Percentiles rank a stretch among this genome's conserved stretches.
Conservation (phyloP, 768 basidiomycete genomes). For the Nidula microcarpa region DNA sequence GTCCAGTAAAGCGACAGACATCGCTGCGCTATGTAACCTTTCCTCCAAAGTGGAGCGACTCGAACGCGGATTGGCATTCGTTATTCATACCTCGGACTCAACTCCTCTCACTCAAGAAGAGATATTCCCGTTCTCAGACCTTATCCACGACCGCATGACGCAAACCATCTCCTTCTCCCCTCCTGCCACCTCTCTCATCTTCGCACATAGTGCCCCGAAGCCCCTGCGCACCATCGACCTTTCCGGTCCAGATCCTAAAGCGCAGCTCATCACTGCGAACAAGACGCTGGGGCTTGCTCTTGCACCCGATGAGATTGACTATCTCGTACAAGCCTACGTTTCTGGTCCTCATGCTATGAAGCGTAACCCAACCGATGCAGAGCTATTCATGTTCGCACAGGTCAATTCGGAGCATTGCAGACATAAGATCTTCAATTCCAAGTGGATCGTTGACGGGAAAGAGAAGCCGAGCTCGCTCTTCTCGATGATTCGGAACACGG, state of each 20-base stretch:
- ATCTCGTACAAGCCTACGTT: slow-evolving; percentile 86
- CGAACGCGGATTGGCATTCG: slow-evolving; percentile 79
- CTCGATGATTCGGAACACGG: slow-evolving; percentile 97
- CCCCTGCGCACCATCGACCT: slow-evolving; percentile 75
- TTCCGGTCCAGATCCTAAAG: slow-evolving; percentile 26
- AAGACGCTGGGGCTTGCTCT: slow-evolving; percentile 86
- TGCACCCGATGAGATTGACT: slow-evolving; percentile 85
- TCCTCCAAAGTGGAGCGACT: slow-evolving; percentile 69
- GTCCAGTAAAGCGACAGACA: slow-evolving; percentile 99
- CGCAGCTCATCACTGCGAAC: slow-evolving; percentile 74
- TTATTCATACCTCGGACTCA: slow-evolving; percentile 46
- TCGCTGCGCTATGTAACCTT: slow-evolving; percentile 83
- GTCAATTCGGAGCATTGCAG: slow-evolving; percentile 99
- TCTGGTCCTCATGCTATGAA: slow-evolving; percentile 62
- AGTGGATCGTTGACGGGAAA: slow-evolving; percentile 84
- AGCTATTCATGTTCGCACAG: slow-evolving; percentile 99
- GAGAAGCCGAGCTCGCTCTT: slow-evolving; percentile 75
- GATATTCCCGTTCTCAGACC: slow-evolving; percentile 54
- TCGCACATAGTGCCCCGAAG: slow-evolving; percentile 57
- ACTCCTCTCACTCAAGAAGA: slow-evolving; percentile 39
- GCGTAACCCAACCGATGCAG: slow-evolving; percentile 93
- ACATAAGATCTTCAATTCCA: slow-evolving; percentile 99
- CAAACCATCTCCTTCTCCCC: slow-evolving; percentile 61
- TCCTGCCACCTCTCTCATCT: slow-evolving; percentile 58
- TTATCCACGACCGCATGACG: slow-evolving; percentile 97